phyloP scores from a whole-genome alignment of 2,329 filamentous ascomycete genomes.

The Colletotrichum orchidophilum region DNA sequence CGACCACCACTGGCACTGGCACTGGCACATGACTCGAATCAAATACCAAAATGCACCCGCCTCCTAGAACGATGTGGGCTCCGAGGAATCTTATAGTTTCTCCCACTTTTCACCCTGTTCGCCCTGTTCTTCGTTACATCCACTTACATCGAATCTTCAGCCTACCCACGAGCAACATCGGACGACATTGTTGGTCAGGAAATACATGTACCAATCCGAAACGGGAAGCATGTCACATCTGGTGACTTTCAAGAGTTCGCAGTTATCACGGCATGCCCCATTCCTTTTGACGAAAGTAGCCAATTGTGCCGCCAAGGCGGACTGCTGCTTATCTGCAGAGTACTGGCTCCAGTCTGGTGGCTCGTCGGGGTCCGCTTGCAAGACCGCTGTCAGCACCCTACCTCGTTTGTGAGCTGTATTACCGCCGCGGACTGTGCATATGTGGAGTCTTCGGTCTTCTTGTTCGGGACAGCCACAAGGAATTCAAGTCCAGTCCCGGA shows the following conservation, averaged over 20 bases:
- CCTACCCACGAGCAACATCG: neutral
- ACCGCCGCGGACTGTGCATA: slow-evolving; percentile 19
- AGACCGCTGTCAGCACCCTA: slow-evolving; percentile 7
- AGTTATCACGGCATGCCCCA: neutral
- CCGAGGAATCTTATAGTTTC: neutral
- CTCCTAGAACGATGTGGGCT: neutral
- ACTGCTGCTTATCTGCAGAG: neutral
- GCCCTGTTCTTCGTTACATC: neutral
- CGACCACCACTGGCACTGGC: neutral
- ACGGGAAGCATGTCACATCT: neutral
- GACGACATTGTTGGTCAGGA: neutral
- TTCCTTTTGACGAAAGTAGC: neutral
- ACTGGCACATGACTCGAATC: neutral
- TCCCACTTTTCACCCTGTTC: neutral
- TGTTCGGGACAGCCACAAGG: neutral
- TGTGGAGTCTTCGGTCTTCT: neutral
- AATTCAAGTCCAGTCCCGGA: slow-evolving; percentile 1
- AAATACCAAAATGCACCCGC: neutral
- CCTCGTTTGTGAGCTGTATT: slow-evolving; percentile 16
- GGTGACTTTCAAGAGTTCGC: neutral
- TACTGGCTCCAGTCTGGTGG: neutral
- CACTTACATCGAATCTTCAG: neutral
- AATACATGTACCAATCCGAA: neutral
- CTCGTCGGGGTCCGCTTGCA: slow-evolving; percentile 28
- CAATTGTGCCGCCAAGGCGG: neutral